Evolutionary conservation across 495 filamentous ascomycete species (phyloP).

Genomic region (Aspergillus sclerotiicarbonarius): DNA sequence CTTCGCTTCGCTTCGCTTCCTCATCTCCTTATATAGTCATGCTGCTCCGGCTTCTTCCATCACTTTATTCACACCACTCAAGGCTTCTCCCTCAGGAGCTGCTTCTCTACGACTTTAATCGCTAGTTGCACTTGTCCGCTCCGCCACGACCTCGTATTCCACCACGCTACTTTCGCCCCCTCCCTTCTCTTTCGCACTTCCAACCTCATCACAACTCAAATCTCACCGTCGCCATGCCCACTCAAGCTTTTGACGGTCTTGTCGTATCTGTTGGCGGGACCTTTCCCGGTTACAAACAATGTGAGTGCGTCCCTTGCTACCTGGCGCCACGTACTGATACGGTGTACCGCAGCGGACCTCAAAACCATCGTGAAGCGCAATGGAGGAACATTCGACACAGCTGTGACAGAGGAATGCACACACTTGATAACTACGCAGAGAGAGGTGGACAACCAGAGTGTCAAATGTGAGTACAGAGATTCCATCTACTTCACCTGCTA

Average conservation of each 20-base stretch:
- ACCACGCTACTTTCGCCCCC: neutral
- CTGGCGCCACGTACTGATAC: neutral
- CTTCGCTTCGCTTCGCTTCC: neutral
- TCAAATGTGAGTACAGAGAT: constrained; percentile 33
- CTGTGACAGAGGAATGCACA: constrained; percentile 51
- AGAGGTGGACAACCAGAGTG: constrained; percentile 49
- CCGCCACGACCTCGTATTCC: neutral
- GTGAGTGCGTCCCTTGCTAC: constrained; percentile 24
- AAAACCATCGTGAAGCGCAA: constrained; percentile 39
- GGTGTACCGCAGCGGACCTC: constrained; percentile 29
- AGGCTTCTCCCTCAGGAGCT: neutral
- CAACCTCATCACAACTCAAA: neutral
- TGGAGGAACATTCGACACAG: constrained; percentile 47
- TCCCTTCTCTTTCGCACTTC: neutral
- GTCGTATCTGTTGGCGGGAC: constrained; percentile 60
- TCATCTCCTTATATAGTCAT: neutral
- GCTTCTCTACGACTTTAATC: neutral
- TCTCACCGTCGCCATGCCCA: neutral
- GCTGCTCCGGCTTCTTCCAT: neutral
- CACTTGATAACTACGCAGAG: constrained; percentile 57
- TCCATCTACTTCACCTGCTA: neutral
- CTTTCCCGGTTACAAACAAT: constrained; percentile 55
- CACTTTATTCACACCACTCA: neutral
- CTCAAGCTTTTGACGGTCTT: constrained; percentile 36
- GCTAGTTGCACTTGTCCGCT: neutral